A percentile compares a stretch with the other conserved stretches of the same genome.
Evolutionary conservation across 75 land plant species (phyloP).

Genomic region (Selaginella tamariscina): DNA sequence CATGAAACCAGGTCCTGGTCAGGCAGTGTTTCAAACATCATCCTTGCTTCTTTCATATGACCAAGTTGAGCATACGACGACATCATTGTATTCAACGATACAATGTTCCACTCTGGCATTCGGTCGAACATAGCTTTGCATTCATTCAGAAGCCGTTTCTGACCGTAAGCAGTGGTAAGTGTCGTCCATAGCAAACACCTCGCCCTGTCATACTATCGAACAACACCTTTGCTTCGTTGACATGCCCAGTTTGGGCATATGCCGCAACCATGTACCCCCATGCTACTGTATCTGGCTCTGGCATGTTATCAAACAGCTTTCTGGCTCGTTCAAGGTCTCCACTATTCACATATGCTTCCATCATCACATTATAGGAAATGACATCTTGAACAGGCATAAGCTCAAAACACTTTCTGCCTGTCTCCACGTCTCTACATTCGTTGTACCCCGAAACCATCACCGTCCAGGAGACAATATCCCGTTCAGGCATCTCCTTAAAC

Average conservation of each 20-base stretch:
- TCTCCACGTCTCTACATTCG: conserved; percentile 1
- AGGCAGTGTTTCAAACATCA: neutral
- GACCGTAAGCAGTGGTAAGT: neutral
- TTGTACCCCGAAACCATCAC: conserved; percentile 15
- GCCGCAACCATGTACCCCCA: neutral
- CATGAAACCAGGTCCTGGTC: neutral
- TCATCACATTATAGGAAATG: neutral
- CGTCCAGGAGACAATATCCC: conserved; percentile 19
- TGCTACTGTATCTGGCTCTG: neutral
- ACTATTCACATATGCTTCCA: neutral
- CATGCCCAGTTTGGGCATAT: neutral
- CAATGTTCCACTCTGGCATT: neutral
- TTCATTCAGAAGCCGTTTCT: neutral
- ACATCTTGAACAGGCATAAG: neutral
- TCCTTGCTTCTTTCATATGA: neutral
- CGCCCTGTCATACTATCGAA: neutral
- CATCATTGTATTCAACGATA: neutral
- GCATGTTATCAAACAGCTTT: neutral
- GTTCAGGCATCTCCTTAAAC: conserved; percentile 17
- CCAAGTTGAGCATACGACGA: neutral
- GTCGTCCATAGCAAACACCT: neutral
- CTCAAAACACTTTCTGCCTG: neutral
- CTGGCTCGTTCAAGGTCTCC: neutral
- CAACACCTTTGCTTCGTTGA: neutral
- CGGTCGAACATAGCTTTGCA: neutral